Base-by-base conservation (phyloP, 1,284 basidiomycete genomes). In the Leccinum subrobustum region DNA sequence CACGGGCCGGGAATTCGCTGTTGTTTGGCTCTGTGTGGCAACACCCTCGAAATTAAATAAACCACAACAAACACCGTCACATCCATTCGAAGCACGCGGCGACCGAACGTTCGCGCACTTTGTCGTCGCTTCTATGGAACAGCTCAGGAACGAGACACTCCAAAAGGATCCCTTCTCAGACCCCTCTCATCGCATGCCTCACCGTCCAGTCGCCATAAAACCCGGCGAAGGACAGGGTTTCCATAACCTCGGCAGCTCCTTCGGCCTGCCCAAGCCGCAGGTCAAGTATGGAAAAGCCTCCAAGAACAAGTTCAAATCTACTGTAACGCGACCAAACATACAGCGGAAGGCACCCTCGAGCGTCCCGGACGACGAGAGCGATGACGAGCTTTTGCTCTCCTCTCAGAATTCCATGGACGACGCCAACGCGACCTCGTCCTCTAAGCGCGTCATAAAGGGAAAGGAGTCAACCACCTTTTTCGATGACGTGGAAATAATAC, bases 371-470 rank as follows among this genome's bases (percentile, higher is more conserved):
- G 58, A 64, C 23, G 66, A 69, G 33, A 76, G 74, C 29, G 70
- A 74, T 2, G 71, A 73, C 42, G 73, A 73, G n/a, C 55, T 73
- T 39, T 59, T 74, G 39, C 60, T 74, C 3, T 69, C 64, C 3
- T 73, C 71, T 1, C 72, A 75, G 51, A 58, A 33, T 23, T 72
- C 73, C n/a, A 37, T 52, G 42, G 56, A 14, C 8, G 42, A 8
- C 31, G 31, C 31, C 33, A 42, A 64, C 67, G 56, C 56, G 68
- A 53, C 61, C 3, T 51, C 57, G 37, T 12, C 60, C 7, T 6
- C 54, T 23, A 69, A 62, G 56, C 64, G 59, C 61, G 59, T 54
- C 12, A 31, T 12, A n/a, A 67, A 60, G 6, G 57, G 56, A 20
- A 65, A 60, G 50, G 54, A 54, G 25, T 8, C 0, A 4, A 9